Conservation (phyloP, 768 basidiomycete genomes). For the Pulveroboletus ravenelii region DNA sequence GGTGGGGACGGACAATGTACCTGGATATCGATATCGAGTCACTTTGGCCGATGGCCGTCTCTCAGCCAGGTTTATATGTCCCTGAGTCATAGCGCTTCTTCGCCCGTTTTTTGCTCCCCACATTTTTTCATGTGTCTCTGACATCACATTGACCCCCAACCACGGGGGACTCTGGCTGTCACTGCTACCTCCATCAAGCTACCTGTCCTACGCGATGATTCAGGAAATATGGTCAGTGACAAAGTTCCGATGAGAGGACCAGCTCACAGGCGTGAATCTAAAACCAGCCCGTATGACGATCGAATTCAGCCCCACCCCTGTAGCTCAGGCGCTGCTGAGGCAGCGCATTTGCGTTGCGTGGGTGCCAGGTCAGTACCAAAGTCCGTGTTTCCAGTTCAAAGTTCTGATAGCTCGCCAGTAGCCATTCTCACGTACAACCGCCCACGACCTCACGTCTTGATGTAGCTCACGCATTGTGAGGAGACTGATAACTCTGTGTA, state of each 20-base stretch:
- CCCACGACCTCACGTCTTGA: not conserved
- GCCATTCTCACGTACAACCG: conserved; percentile 1
- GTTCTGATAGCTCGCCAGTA: conserved; percentile 1
- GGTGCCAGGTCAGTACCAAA: conserved; percentile 8
- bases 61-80: conserved; percentile 18
- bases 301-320: not conserved
- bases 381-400: not conserved
- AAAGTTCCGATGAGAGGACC: not conserved
- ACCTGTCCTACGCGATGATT: conserved; percentile 9
- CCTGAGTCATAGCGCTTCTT: not conserved
- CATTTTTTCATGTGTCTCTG: conserved; percentile 14
- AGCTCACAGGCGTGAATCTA: not conserved
- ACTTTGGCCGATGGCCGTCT: conserved; percentile 8
- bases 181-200: not conserved
- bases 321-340: not conserved
- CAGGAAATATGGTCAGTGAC: conserved; percentile 7
- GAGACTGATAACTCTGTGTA: not conserved
- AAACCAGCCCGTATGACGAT: conserved; percentile 8
- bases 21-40: conserved; percentile 14
- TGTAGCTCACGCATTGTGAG: conserved; percentile 11
- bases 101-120: not conserved
- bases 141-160: conserved; percentile 8
- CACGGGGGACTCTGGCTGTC: conserved; percentile 6
- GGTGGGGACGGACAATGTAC: conserved; percentile 14
- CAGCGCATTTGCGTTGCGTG: not conserved